phyloP scores from a whole-genome alignment of 805 yeast species.

The Starmerella potacharoeniae region DNA sequence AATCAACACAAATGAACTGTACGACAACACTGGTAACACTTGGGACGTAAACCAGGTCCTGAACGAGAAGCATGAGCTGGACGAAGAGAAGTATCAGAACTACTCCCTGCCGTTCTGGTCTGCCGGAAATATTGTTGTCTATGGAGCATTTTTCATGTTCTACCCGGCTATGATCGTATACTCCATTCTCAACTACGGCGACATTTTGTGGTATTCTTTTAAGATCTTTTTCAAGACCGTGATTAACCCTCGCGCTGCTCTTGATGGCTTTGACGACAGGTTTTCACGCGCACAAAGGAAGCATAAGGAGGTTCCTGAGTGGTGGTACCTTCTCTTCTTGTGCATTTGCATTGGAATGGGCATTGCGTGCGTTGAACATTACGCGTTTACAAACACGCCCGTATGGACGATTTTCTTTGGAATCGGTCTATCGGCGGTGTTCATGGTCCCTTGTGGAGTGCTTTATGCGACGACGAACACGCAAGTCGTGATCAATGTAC shows the following conservation, averaged over 20 bases:
- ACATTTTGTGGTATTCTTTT: conserved; percentile 1
- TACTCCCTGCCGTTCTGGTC: conserved; percentile 61
- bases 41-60: conserved; percentile 40
- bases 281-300: conserved; percentile 46
- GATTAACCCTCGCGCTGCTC: conserved; percentile 22
- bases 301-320: conserved; percentile 53
- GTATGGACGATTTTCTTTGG: conserved; percentile 50
- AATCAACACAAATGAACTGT: conserved; percentile 38
- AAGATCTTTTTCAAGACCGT: conserved; percentile 20
- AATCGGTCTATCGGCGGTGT: conserved; percentile 39
- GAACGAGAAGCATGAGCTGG: conserved; percentile 34
- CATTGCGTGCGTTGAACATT: conserved; percentile 34
- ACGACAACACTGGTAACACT: conserved; percentile 40
- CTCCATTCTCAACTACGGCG: conserved; percentile 22
- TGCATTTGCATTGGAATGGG: conserved; percentile 37
- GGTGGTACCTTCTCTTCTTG: conserved; percentile 39
- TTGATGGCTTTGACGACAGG: conserved; percentile 36
- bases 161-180: conserved; percentile 47
- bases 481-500: conserved; percentile 39
- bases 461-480: conserved; percentile 41
- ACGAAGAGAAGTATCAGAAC: conserved; percentile 37
- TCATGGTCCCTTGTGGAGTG: conserved; percentile 42
- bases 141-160: conserved; percentile 46
- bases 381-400: conserved; percentile 37
- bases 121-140: conserved; percentile 49